A percentile compares a stretch with the other conserved stretches of the same genome.
Conservation (phyloP, 257 asterid genomes). For the Cynanchum wilfordii region DNA sequence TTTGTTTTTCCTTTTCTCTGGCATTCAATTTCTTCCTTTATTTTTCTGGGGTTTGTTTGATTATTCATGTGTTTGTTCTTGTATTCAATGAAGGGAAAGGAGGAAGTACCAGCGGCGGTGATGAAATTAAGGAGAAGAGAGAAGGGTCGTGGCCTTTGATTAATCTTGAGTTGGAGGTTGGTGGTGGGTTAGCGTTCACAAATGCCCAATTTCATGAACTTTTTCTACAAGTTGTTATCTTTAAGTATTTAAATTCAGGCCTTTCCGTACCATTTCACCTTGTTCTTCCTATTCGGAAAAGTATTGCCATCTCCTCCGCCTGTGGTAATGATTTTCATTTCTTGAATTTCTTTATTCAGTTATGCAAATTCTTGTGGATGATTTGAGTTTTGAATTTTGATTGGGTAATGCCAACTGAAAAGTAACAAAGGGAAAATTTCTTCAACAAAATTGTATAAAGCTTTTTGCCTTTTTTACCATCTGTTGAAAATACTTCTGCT, state of each 20-base stretch:
- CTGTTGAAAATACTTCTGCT: too few species aligned
- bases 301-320: conserved; percentile 31
- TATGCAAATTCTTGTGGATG: not conserved
- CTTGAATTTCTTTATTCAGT: not conserved
- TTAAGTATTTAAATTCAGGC: conserved; percentile 31
- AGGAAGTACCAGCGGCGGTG: not conserved
- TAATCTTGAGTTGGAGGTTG: conserved; percentile 35
- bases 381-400: not conserved
- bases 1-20: not conserved
- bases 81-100: conserved; percentile 19
- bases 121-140: conserved; percentile 6
- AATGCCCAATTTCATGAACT: conserved; percentile 38
- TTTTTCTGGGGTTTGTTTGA: too few species aligned
- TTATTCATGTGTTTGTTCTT: too few species aligned
- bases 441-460: not conserved
- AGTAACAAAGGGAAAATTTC: not conserved
- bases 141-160: conserved; percentile 16
- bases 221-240: conserved; percentile 31
- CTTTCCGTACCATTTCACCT: conserved; percentile 39
- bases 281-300: conserved; percentile 37
- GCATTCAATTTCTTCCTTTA: not conserved
- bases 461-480: too few species aligned
- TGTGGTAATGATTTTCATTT: conserved; percentile 2
- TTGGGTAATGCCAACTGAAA: not conserved
- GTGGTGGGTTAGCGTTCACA: conserved; percentile 33